These are phyloP conservation scores for Rhododendron kiyosumense DNA, from an alignment of 148 eudicot species.

Conservation along the genomic window DNA sequence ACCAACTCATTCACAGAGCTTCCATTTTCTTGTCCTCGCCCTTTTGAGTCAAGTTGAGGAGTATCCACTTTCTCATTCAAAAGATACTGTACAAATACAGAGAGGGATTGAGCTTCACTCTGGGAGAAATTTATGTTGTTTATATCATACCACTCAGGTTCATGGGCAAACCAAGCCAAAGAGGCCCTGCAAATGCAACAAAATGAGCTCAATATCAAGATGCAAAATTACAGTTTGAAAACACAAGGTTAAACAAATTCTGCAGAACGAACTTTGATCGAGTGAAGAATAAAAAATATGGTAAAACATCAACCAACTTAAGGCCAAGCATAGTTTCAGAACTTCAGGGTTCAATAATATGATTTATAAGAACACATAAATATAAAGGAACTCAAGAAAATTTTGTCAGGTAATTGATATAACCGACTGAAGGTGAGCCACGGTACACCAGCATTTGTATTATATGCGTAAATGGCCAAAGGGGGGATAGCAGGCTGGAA, in stretches of 20 bases:
- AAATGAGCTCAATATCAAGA: background rate
- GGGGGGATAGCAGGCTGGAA: background rate
- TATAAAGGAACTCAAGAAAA: background rate
- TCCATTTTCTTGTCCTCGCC: slow-evolving; percentile 62
- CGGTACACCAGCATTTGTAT: background rate
- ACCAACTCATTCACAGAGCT: slow-evolving; percentile 60
- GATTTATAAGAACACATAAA: background rate
- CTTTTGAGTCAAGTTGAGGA: slow-evolving; percentile 58
- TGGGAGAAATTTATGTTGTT: slow-evolving; percentile 70
- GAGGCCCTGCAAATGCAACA: slow-evolving; percentile 50
- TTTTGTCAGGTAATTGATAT: background rate
- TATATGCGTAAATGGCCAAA: background rate
- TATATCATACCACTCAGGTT: slow-evolving; percentile 90
- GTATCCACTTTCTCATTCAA: slow-evolving; percentile 51
- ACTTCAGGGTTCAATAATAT: background rate
- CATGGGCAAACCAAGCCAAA: slow-evolving; percentile 91
- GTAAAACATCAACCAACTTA: background rate
- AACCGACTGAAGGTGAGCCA: background rate
- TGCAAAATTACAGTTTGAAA: background rate
- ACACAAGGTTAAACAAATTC: background rate
- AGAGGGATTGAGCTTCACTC: slow-evolving; percentile 91
- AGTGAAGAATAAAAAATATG: background rate
- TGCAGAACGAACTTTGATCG: background rate
- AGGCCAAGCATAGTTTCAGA: background rate
- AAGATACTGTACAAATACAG: slow-evolving; percentile 70